Evolutionary conservation across 805 yeast species (phyloP).

Genomic region (Kazachstania bromeliacearum): DNA sequence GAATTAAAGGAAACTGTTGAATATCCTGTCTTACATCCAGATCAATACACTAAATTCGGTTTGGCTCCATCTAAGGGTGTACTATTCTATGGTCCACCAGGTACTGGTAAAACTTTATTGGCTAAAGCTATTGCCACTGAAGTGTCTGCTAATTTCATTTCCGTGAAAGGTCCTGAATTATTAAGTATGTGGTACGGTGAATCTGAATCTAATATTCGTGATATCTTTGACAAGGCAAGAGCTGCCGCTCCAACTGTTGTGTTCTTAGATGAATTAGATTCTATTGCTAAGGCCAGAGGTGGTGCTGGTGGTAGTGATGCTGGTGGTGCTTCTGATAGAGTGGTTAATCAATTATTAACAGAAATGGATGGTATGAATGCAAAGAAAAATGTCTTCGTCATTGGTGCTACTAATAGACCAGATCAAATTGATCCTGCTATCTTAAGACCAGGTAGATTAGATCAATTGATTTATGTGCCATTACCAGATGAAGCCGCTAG

Average conservation of each 20-base stretch:
- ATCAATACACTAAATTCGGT: conserved; percentile 96
- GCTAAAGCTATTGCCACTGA: conserved; percentile 99
- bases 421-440: conserved; percentile 99
- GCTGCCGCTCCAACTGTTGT: conserved; percentile 99
- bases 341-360: conserved; percentile 90
- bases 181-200: conserved; percentile 99
- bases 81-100: conserved; percentile 98
- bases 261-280: conserved; percentile 94
- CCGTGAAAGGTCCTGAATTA: conserved; percentile 47
- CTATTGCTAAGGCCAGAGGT: conserved; percentile 97
- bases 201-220: conserved; percentile 94
- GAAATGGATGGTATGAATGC: conserved; percentile 99
- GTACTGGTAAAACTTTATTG: conserved; percentile 97
- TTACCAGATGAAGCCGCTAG: conserved; percentile 95
- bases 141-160: conserved; percentile 94
- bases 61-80: conserved; percentile 98
- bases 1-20: conserved; percentile 98
- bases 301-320: conserved; percentile 91
- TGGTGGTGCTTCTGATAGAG: conserved; percentile 98
- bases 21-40: conserved; percentile 98
- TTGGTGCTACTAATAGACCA: conserved; percentile 99
- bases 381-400: conserved; percentile 95
- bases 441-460: conserved; percentile 97
- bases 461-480: conserved; percentile 96
- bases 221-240: conserved; percentile 95